Evolutionary conservation across 768 basidiomycete species (phyloP), one percentile per base, ranked within the genome.

Genomic region (Punctularia strigosozonata): DNA sequence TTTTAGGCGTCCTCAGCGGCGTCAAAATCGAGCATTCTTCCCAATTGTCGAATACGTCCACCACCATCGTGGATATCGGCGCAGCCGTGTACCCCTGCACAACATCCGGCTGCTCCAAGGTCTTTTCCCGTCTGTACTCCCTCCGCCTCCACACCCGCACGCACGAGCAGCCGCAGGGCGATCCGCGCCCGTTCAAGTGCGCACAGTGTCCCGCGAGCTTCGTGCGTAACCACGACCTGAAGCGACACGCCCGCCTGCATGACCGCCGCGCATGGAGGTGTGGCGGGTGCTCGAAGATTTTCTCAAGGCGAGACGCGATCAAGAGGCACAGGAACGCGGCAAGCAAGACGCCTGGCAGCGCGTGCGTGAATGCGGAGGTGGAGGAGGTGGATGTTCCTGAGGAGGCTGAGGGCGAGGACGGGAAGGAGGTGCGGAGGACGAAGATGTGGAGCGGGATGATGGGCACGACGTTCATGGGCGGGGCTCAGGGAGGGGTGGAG

Each of bases 41-140:
- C 62, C 69, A 5, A 19, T 34, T 19, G 12, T 10, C 8, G 33
- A 10, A 19, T 34, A 63, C 69, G 10, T 43, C 43, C 5, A 44
- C 41, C 43, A 52, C 66, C 35, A 35, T 43, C 19, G 32, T 33
- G 6, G 77, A 77, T 47, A 79, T 80, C 34, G 75, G 73, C 25
- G 80, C 82, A 10, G 80, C 82, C 6, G 80, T 86, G n/a, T 77
- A 84, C 48, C 84, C 85, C 4, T 88, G 85, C 53, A 66, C 75
- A n/a, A 62, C 74, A 14, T 59, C 67, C 20, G 63, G 69, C 23
- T 88, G 85, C 53, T 62, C 58, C 43, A 85, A 81, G 59, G 72
- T 64, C 5, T 87, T 88, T 53, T 69, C 75, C 33, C 73, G 78
- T 8, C 64, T 84, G 10, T 80, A 75, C 55, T 71, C 64, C 46